These are phyloP conservation scores for Coemansia guatemalensis DNA, from an alignment of 192 early-diverging fungal genomes.

Conservation along the genomic window DNA sequence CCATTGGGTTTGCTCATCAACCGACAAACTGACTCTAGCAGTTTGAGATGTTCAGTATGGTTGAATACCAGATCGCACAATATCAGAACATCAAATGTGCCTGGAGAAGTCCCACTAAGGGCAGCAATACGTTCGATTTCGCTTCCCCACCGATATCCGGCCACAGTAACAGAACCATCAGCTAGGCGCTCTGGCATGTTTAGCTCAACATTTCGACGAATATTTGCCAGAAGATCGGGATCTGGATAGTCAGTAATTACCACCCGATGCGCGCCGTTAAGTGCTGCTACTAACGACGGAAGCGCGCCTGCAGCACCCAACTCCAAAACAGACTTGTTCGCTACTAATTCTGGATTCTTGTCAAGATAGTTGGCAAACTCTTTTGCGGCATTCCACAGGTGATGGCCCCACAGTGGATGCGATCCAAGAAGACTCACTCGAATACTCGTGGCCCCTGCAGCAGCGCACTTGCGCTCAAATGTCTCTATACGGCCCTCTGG, in stretches of 20 bases:
- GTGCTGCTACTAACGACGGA: conserved; percentile 68
- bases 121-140: conserved; percentile 33
- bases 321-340: conserved; percentile 70
- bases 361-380: conserved; percentile 81
- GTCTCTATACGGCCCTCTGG: conserved; percentile 59
- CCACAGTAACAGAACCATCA: conserved; percentile 22
- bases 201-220: conserved; percentile 63
- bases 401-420: conserved; percentile 84
- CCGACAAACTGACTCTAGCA: conserved; percentile 69
- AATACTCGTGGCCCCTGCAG: conserved; percentile 18
- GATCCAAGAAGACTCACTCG: conserved; percentile 65
- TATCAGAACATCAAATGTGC: conserved; percentile 76
- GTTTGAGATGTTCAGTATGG: conserved; percentile 77
- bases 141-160: conserved; percentile 46
- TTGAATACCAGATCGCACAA: conserved; percentile 86
- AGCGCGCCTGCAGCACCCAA: conserved; percentile 83
- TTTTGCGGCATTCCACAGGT: conserved; percentile 90
- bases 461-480: conserved; percentile 54
- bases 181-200: conserved; percentile 58
- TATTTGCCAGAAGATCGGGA: conserved; percentile 71
- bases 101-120: neutral
- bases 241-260: conserved; percentile 58
- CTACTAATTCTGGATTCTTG: conserved; percentile 58
- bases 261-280: conserved; percentile 72
- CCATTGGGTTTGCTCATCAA: conserved; percentile 58